A percentile compares a stretch with the other conserved stretches of the same genome.
These are phyloP conservation scores for Cinnamomum chago DNA, from an alignment of 164 flowering plant genomes.

Conservation along the genomic window DNA sequence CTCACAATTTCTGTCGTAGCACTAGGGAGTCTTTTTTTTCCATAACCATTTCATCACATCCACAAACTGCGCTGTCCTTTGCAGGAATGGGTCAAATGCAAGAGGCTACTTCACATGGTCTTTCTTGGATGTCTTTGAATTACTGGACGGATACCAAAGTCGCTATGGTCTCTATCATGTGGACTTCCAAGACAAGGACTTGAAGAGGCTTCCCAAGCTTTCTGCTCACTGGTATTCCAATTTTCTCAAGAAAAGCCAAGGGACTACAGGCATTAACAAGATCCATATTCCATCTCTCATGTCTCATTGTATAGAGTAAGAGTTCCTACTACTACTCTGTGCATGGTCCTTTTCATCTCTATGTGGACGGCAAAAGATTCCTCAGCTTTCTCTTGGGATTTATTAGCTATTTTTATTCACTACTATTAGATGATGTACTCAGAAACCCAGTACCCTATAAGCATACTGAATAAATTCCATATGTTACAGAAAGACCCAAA, in stretches of 20 bases:
- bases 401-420: no score
- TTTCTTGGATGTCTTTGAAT: conserved; percentile 8
- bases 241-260: conserved; percentile 5
- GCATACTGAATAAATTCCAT: no score
- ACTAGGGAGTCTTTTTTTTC: neutral
- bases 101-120: conserved; percentile 16
- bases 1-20: neutral
- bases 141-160: neutral
- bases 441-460: no score
- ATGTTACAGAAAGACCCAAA: no score
- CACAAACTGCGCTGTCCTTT: neutral
- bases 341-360: neutral
- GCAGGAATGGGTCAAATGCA: conserved; percentile 14
- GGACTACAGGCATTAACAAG: neutral
- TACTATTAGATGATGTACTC: no score
- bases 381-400: no score
- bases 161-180: conserved; percentile 14
- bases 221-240: conserved; percentile 13
- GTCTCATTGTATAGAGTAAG: neutral
- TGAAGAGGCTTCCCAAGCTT: conserved; percentile 7
- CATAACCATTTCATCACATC: neutral
- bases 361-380: no score
- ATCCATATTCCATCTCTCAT: neutral
- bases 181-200: conserved; percentile 11
- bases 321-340: neutral